These are phyloP conservation scores for Naegleria gruberi DNA, from an alignment of 208 protist genomes.

Conservation along the genomic window DNA sequence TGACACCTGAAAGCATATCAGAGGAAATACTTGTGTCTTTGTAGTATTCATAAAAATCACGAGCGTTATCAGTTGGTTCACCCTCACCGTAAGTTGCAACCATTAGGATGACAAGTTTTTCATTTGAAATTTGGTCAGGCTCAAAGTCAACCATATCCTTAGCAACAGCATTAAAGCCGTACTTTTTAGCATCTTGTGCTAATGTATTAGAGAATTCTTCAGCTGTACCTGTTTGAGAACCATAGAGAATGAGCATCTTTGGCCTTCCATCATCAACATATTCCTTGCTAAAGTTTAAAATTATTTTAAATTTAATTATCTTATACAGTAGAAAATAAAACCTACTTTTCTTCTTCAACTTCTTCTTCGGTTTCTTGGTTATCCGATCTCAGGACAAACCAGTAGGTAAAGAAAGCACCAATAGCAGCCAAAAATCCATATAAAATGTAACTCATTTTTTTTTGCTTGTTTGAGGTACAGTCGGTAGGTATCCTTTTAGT, in stretches of 20 bases:
- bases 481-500: too few species aligned
- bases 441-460: too few species aligned
- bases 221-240: slow-evolving; percentile 66
- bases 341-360: not conserved
- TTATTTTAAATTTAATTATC: too few species aligned
- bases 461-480: too few species aligned
- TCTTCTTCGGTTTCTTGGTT: not conserved
- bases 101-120: slow-evolving; percentile 50
- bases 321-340: too few species aligned
- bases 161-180: slow-evolving; percentile 43
- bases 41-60: slow-evolving; percentile 51
- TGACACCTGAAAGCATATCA: slow-evolving; percentile 32
- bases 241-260: slow-evolving; percentile 46
- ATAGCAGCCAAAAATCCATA: not conserved
- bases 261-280: not conserved
- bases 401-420: not conserved
- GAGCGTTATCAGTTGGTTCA: slow-evolving; percentile 66
- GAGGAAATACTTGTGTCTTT: not conserved
- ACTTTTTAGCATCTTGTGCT: slow-evolving; percentile 42
- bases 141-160: slow-evolving; percentile 49
- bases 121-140: slow-evolving; percentile 22
- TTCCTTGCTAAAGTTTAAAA: not conserved
- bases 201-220: slow-evolving; percentile 59
- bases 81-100: slow-evolving; percentile 69
- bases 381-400: not conserved